Base-by-base conservation (phyloP, 208 protist genomes). In the Leishmania aethiopica region DNA sequence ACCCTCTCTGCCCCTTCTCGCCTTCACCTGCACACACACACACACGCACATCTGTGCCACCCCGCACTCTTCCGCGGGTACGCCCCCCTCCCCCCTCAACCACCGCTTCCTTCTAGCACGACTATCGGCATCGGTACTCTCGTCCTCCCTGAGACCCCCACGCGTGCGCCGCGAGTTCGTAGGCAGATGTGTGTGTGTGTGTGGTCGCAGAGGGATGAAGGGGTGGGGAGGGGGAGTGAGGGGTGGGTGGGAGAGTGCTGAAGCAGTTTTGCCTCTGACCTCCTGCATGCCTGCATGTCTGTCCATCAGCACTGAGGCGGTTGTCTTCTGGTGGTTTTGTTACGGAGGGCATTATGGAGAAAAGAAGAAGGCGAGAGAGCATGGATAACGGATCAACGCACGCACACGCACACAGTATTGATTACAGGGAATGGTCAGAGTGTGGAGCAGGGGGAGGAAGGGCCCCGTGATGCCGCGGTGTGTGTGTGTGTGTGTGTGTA, bases 381-480 rank as follows among this genome's bases (percentile, higher is more conserved):
- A 22, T 37, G 40, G 70, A 15, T 22, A 74, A 53, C 70, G 28
- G 19, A 51, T 8, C 40, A 10, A 17, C 70, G 25, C 28, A 74
- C 69, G 51, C 67, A n/a, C 72, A 59, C 51, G 6, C 73, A 73
- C 42, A 72, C 67, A 72, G 40, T 19, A 73, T 47, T 49, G 6
- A 42, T 73, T 42, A 22, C 32, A 32, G 40, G 19, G 10, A 72
- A 35, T 49, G 40, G 13, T 3, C n/a, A 35, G 40, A 13, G 22
- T 32, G 71, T 32, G 45, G 71, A 11, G 42, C 25, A 19, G 42
- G 71, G 15, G 28, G 47, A 25, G 28, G 45, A n/a, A 22, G 3
- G 42, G 40, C 22, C 17, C 19, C 66, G 4, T 19, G 40, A 25
- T 10, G 47, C 51, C 7, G 25, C 8, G 28, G 11, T 47, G 0